Conservation (phyloP, 2,329 filamentous ascomycete species). For the Colletotrichum sp. region DNA sequence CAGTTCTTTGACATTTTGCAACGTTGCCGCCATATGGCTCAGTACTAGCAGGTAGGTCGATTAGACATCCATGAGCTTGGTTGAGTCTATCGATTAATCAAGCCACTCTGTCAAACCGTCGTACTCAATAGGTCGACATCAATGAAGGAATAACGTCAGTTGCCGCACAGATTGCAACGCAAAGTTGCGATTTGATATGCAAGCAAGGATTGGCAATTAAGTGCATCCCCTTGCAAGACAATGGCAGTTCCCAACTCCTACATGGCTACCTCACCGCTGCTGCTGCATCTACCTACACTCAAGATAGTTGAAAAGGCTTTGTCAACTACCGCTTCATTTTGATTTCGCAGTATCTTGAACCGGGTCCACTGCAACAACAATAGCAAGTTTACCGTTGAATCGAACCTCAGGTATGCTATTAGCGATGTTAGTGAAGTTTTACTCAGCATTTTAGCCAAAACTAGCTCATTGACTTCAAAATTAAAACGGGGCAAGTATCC, state of each 20-base stretch:
- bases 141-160: neutral
- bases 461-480: neutral
- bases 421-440: neutral
- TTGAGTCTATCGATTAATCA: neutral
- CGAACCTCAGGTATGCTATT: neutral
- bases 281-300: neutral
- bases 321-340: neutral
- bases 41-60: neutral
- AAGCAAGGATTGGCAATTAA: neutral
- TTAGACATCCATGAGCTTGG: neutral
- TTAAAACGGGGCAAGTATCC: neutral
- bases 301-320: neutral
- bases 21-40: neutral
- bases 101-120: neutral
- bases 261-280: neutral
- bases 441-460: neutral
- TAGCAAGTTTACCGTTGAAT: neutral
- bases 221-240: neutral
- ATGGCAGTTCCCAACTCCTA: neutral
- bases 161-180: neutral
- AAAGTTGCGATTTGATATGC: neutral
- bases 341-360: neutral
- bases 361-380: neutral
- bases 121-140: neutral
- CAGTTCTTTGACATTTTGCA: fast-evolving